A percentile compares a stretch with the other conserved stretches of the same genome.
phyloP scores from a whole-genome alignment of 441 rosid genomes.

The Gossypium laxum region DNA sequence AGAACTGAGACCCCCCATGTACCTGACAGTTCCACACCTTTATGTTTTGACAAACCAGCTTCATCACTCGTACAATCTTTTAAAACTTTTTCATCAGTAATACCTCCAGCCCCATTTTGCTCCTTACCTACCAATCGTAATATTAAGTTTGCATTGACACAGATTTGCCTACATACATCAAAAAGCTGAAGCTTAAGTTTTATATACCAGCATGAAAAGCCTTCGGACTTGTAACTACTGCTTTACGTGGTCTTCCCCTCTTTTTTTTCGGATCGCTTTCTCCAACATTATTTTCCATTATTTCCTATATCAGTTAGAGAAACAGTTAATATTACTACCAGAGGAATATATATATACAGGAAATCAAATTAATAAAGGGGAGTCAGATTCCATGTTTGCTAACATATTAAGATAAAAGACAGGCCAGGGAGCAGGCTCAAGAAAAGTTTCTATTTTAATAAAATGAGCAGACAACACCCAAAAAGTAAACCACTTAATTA shows the following conservation, averaged over 20 bases:
- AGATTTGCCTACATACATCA: not conserved
- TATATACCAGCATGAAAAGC: not conserved
- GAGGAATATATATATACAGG: not conserved
- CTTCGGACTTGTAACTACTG: not conserved
- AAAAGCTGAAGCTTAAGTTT: not conserved
- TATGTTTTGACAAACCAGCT: slow-evolving; percentile 3
- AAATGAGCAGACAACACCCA: not conserved
- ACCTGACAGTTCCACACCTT: not conserved
- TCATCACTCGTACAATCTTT: not conserved
- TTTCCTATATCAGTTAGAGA: not conserved
- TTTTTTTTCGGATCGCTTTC: not conserved
- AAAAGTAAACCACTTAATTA: not conserved
- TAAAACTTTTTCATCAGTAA: not conserved
- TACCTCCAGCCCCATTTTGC: not conserved
- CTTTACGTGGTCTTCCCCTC: not conserved
- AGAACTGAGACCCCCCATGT: not conserved
- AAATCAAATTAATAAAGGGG: not conserved
- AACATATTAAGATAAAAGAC: not conserved
- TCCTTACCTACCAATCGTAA: not conserved
- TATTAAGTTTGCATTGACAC: not conserved
- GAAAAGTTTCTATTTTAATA: not conserved
- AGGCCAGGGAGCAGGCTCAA: not conserved
- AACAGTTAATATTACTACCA: not conserved
- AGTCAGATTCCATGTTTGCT: not conserved
- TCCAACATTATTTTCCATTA: not conserved